phyloP scores from a whole-genome alignment of 2,329 filamentous ascomycete genomes.

The Decorospora gaudefroyi region DNA sequence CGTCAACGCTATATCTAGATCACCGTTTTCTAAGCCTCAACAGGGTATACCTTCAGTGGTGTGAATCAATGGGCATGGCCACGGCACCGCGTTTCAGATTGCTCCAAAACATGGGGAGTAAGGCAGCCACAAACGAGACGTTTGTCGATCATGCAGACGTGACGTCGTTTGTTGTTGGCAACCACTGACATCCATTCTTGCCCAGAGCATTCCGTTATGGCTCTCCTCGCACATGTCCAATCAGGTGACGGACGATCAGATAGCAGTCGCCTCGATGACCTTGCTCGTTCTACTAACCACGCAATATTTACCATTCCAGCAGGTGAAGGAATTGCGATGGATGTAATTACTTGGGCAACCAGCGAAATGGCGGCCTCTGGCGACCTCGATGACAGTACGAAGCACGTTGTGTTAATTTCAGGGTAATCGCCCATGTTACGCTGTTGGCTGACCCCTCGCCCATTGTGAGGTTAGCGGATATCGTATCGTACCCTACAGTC shows the following conservation, averaged over 20 bases:
- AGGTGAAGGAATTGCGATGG: constrained; percentile 31
- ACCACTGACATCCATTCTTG: constrained; percentile 46
- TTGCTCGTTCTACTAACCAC: constrained; percentile 48
- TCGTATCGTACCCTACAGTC: constrained; percentile 34
- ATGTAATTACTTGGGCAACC: constrained; percentile 40
- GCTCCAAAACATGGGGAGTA: constrained; percentile 32
- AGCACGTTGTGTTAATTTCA: constrained; percentile 45
- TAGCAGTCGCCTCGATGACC: constrained; percentile 40
- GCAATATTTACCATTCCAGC: constrained; percentile 42
- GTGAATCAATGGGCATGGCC: constrained; percentile 44
- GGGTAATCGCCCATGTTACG: constrained; percentile 37
- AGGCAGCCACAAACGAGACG: constrained; percentile 41
- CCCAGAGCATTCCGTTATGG: constrained; percentile 43
- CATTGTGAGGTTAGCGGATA: constrained; percentile 37
- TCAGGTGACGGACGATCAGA: constrained; percentile 40
- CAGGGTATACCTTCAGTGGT: constrained; percentile 35
- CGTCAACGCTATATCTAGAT: constrained; percentile 40
- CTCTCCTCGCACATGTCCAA: constrained; percentile 47
- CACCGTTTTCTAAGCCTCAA: constrained; percentile 31
- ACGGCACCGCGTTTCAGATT: constrained; percentile 41
- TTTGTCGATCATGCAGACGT: constrained; percentile 39
- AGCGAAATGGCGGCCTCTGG: constrained; percentile 37
- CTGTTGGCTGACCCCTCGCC: constrained; percentile 32
- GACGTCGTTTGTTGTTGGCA: constrained; percentile 40
- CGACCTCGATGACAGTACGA: constrained; percentile 28